Evolutionary conservation across 352 stramenopile genomes (phyloP).

Genomic region (Halophytophthora batemanensis): DNA sequence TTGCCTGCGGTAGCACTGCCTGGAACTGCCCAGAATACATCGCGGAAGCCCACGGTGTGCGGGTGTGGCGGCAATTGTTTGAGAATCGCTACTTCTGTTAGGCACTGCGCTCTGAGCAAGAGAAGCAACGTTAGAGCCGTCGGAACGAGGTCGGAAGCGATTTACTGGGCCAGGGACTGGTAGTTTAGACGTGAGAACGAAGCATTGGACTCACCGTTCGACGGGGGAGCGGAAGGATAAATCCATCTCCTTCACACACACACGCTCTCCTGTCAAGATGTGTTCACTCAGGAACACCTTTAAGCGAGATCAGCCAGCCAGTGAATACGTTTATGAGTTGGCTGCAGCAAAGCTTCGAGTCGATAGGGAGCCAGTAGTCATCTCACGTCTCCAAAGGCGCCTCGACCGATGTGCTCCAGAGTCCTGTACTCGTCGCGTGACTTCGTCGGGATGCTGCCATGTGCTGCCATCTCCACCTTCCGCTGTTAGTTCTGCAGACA

Average conservation of each 20-base stretch:
- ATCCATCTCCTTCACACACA: slow-evolving; percentile 66
- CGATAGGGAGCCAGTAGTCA: not conserved
- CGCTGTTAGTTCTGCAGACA: not conserved
- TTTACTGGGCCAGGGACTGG: not conserved
- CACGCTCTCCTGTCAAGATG: slow-evolving; percentile 11
- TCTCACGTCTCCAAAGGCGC: slow-evolving; percentile 54
- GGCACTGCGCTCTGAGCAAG: slow-evolving; percentile 30
- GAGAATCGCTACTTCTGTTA: slow-evolving; percentile 46
- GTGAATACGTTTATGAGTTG: not conserved
- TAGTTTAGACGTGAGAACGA: not conserved
- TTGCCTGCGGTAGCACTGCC: slow-evolving; percentile 1
- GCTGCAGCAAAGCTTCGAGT: not conserved
- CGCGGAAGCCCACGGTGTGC: slow-evolving; percentile 55
- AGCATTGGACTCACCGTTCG: slow-evolving; percentile 30
- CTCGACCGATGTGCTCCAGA: slow-evolving; percentile 42
- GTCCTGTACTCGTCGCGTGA: slow-evolving; percentile 22
- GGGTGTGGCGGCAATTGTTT: slow-evolving; percentile 42
- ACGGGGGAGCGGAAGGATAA: slow-evolving; percentile 35
- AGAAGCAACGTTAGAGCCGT: not conserved
- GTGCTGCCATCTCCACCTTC: not conserved
- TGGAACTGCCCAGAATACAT: slow-evolving; percentile 44
- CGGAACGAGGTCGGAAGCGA: not conserved
- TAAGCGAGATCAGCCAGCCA: not conserved
- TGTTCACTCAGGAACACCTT: slow-evolving; percentile 52
- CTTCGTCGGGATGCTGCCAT: slow-evolving; percentile 15